phyloP scores from a whole-genome alignment of 306 rosid genomes.

The Cyamopsis tetragonoloba region DNA sequence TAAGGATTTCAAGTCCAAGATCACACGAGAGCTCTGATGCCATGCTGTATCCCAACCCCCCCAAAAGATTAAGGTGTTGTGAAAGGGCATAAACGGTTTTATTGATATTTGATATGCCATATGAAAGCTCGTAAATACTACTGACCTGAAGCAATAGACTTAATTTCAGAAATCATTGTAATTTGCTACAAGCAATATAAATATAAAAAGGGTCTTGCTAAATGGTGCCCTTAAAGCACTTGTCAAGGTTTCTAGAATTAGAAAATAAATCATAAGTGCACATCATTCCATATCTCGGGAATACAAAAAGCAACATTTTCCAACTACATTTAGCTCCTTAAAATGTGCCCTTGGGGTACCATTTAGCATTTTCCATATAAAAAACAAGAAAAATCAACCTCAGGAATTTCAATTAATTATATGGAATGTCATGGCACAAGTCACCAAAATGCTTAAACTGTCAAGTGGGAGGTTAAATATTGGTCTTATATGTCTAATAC shows the following conservation, averaged over 20 bases:
- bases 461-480: neutral
- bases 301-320: no score
- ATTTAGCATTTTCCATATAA: no score
- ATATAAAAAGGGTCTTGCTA: no score
- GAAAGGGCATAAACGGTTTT: neutral
- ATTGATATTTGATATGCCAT: neutral
- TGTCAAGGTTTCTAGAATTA: no score
- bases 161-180: neutral
- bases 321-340: no score
- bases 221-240: no score
- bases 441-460: neutral
- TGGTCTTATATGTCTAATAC: conserved; percentile 3
- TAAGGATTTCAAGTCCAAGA: neutral
- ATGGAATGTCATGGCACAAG: neutral
- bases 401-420: neutral
- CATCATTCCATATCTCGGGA: no score
- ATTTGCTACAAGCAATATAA: neutral
- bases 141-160: no score
- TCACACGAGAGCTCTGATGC: neutral
- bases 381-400: neutral
- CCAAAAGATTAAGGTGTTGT: neutral
- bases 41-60: neutral
- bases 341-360: no score
- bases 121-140: neutral
- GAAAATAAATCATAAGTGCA: no score